These are phyloP conservation scores for Boletus huronensis DNA, from an alignment of 768 basidiomycete genomes.

Conservation along the genomic window DNA sequence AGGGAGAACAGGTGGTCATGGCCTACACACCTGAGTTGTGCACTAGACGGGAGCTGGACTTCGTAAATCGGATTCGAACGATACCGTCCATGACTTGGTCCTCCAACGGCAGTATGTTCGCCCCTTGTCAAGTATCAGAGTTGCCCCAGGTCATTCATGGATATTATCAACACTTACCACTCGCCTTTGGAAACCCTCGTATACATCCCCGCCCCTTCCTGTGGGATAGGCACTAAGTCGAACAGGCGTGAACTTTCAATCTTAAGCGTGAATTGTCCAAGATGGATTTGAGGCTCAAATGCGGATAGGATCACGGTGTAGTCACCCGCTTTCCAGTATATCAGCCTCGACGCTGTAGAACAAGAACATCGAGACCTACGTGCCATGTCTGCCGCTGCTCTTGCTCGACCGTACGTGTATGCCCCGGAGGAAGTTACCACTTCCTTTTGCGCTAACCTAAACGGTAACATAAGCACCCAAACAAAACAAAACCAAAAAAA, in stretches of 20 bases:
- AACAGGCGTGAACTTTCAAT: constrained; percentile 62
- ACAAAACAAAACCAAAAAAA: neutral
- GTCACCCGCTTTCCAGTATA: constrained; percentile 45
- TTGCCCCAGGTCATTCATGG: neutral
- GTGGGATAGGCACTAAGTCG: constrained; percentile 61
- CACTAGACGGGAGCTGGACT: constrained; percentile 47
- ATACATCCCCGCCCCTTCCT: constrained; percentile 94
- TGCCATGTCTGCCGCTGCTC: constrained; percentile 46
- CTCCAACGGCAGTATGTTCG: constrained; percentile 55
- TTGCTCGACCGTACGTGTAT: constrained; percentile 76
- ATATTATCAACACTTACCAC: constrained; percentile 54
- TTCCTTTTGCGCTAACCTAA: constrained; percentile 61
- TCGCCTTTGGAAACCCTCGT: constrained; percentile 58
- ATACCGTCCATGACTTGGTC: constrained; percentile 66
- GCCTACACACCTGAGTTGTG: constrained; percentile 55
- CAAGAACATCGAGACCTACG: constrained; percentile 37
- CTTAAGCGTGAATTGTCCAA: constrained; percentile 61
- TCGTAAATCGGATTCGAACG: constrained; percentile 66
- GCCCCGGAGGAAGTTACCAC: constrained; percentile 71
- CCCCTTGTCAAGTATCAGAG: constrained; percentile 43
- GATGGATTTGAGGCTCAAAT: constrained; percentile 65
- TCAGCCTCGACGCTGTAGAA: neutral
- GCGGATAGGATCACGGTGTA: constrained; percentile 85
- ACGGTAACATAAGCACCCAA: neutral
- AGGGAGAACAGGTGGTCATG: neutral